These are phyloP conservation scores for Leccinum barrowsii DNA, from an alignment of 768 basidiomycete species.

Conservation along the genomic window DNA sequence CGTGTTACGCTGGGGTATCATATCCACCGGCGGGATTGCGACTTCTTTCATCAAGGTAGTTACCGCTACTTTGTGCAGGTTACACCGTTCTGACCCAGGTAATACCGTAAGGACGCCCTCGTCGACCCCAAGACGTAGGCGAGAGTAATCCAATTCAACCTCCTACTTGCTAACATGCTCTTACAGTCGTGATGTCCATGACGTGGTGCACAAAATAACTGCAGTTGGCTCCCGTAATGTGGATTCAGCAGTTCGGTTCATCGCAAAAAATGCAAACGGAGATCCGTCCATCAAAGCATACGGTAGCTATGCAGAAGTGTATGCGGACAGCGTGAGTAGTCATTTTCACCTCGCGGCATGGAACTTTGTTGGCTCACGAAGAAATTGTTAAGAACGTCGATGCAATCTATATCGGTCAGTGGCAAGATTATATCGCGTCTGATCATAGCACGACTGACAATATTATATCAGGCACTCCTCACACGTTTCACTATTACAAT, in stretches of 20 bases:
- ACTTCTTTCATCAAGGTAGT: conserved; percentile 61
- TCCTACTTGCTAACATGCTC: neutral
- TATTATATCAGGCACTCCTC: conserved; percentile 65
- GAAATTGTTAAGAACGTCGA: conserved; percentile 55
- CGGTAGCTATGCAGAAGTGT: conserved; percentile 73
- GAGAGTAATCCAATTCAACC: conserved; percentile 10
- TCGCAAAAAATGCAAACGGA: conserved; percentile 47
- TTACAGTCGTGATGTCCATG: conserved; percentile 58
- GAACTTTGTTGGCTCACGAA: neutral
- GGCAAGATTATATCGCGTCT: neutral
- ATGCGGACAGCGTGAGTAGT: conserved; percentile 56
- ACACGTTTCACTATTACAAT: conserved; percentile 79
- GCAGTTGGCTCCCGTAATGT: conserved; percentile 78
- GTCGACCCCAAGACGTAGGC: conserved; percentile 70
- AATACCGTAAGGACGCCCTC: conserved; percentile 56
- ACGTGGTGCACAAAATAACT: conserved; percentile 62
- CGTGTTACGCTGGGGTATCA: conserved; percentile 78
- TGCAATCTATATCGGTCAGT: conserved; percentile 68
- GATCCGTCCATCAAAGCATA: conserved; percentile 60
- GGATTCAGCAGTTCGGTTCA: conserved; percentile 68
- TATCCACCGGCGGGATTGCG: conserved; percentile 78
- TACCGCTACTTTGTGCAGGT: neutral
- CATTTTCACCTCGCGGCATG: neutral
- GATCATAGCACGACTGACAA: neutral
- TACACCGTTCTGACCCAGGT: neutral